phyloP scores from a whole-genome alignment of 2,329 filamentous ascomycete species.

The Diaporthe longicolla region DNA sequence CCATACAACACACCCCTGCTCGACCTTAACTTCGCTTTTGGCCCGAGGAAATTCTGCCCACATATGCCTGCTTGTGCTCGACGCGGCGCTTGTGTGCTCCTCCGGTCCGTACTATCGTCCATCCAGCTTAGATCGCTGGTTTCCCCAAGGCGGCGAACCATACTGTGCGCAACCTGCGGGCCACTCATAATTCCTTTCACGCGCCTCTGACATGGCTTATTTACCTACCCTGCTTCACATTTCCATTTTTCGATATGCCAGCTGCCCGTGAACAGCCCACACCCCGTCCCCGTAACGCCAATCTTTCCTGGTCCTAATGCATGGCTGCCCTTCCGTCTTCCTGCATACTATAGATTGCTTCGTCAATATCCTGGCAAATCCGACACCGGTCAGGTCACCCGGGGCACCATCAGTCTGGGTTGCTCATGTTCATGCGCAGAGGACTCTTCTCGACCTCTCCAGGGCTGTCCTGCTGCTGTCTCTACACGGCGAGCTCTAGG shows the following conservation, averaged over 20 bases:
- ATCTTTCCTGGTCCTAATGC: slow-evolving; percentile 27
- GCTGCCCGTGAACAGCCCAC: slow-evolving; percentile 13
- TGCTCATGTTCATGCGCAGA: slow-evolving; percentile 4
- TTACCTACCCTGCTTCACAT: slow-evolving; percentile 37
- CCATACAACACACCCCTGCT: slow-evolving; percentile 11
- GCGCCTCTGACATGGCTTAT: slow-evolving; percentile 37
- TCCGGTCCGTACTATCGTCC: slow-evolving; percentile 35
- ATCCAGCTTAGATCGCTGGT: slow-evolving; percentile 37
- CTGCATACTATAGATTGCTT: slow-evolving; percentile 32
- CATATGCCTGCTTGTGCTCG: slow-evolving; percentile 23
- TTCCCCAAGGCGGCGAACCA: slow-evolving; percentile 38
- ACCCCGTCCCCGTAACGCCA: slow-evolving; percentile 29
- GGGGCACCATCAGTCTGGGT: background rate
- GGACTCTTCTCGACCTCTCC: background rate
- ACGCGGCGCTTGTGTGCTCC: slow-evolving; percentile 6
- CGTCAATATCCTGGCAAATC: slow-evolving; percentile 35
- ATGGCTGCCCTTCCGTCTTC: slow-evolving; percentile 31
- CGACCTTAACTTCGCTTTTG: slow-evolving; percentile 21
- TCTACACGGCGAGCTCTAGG: background rate
- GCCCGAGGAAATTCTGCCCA: background rate
- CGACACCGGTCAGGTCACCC: slow-evolving; percentile 16
- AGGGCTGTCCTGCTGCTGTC: background rate
- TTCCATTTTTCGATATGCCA: slow-evolving; percentile 32
- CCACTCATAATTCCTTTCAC: slow-evolving; percentile 37
- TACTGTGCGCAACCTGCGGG: slow-evolving; percentile 24